These are phyloP conservation scores for Suhomyces wounanorum DNA, from an alignment of 1,139 yeast genomes.

Conservation along the genomic window DNA sequence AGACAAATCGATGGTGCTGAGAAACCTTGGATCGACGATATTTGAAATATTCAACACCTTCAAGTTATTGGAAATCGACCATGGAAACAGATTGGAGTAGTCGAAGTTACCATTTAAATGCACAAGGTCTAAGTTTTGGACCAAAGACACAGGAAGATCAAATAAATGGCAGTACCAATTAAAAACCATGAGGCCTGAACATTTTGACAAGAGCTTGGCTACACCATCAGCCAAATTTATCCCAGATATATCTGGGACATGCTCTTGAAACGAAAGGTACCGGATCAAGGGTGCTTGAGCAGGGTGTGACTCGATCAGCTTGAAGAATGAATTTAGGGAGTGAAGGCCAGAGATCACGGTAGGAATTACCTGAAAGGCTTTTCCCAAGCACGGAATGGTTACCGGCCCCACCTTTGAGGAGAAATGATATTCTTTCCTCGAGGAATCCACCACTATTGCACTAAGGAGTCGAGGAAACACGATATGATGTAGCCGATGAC, in stretches of 20 bases:
- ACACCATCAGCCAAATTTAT: conserved; percentile 11
- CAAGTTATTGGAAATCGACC: conserved; percentile 3
- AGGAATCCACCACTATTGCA: conserved; percentile 16
- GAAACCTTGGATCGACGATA: conserved; percentile 5
- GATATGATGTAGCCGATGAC: conserved; percentile 9
- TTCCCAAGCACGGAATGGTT: conserved; percentile 1
- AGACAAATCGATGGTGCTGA: conserved; percentile 6
- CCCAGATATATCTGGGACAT: conserved; percentile 18
- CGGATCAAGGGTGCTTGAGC: conserved; percentile 7
- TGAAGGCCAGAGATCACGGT: conserved; percentile 17
- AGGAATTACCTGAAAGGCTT: conserved; percentile 5
- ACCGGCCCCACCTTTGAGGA: not conserved
- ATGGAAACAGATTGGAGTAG: not conserved
- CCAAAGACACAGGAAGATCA: conserved; percentile 12
- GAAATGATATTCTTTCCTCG: conserved; percentile 14
- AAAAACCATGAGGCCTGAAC: conserved; percentile 15
- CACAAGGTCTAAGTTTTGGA: conserved; percentile 5
- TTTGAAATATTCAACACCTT: conserved; percentile 10
- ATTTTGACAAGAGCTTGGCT: conserved; percentile 8
- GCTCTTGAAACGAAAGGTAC: conserved; percentile 12
- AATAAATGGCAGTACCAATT: conserved; percentile 17
- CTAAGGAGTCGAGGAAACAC: conserved; percentile 15
- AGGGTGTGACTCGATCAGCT: conserved; percentile 7
- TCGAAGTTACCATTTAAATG: conserved; percentile 15
- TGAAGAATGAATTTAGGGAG: conserved; percentile 19